Percentiles rank a stretch among this genome's conserved stretches.
These are phyloP conservation scores for Kalmusia sp. DNA, from an alignment of 2,329 filamentous ascomycete species.

Conservation along the genomic window DNA sequence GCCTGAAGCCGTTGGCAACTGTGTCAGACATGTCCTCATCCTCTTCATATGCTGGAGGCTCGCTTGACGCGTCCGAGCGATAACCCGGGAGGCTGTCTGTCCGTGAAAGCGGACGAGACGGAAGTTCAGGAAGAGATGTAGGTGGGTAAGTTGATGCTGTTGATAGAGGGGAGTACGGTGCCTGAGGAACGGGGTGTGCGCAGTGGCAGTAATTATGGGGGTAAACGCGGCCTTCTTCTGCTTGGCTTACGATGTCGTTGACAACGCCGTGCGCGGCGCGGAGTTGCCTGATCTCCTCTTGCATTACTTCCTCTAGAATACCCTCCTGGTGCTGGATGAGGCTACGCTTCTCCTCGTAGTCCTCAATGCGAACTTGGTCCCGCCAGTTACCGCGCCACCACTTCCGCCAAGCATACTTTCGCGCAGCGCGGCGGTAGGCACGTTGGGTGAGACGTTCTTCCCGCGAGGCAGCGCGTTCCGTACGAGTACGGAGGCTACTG, in stretches of 20 bases:
- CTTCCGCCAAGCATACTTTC: slow-evolving; percentile 57
- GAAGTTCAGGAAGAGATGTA: slow-evolving; percentile 37
- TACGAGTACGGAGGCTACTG: slow-evolving; percentile 57
- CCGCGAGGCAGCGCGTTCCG: slow-evolving; percentile 59
- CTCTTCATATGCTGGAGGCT: slow-evolving; percentile 53
- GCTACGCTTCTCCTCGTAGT: slow-evolving; percentile 61
- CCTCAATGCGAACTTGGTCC: slow-evolving; percentile 39
- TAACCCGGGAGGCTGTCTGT: slow-evolving; percentile 54
- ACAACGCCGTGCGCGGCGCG: slow-evolving; percentile 62
- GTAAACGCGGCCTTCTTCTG: slow-evolving; percentile 44
- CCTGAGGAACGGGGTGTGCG: slow-evolving; percentile 12
- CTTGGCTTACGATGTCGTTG: slow-evolving; percentile 52
- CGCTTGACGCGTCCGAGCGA: slow-evolving; percentile 45
- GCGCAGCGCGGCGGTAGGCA: slow-evolving; percentile 61
- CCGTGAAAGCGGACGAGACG: slow-evolving; percentile 44
- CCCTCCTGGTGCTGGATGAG: slow-evolving; percentile 56
- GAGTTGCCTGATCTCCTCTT: slow-evolving; percentile 57
- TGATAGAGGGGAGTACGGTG: slow-evolving; percentile 34
- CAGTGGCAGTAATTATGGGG: slow-evolving; percentile 27
- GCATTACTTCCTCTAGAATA: slow-evolving; percentile 53
- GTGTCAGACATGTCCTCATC: slow-evolving; percentile 45
- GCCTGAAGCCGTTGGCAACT: slow-evolving; percentile 52
- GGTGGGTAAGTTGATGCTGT: slow-evolving; percentile 39
- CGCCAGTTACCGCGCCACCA: slow-evolving; percentile 56
- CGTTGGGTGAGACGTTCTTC: slow-evolving; percentile 62